Percentiles rank a stretch among this genome's conserved stretches.
These are phyloP conservation scores for Tolypocladium pustulatum DNA, from an alignment of 2,329 filamentous ascomycete species.

Conservation along the genomic window DNA sequence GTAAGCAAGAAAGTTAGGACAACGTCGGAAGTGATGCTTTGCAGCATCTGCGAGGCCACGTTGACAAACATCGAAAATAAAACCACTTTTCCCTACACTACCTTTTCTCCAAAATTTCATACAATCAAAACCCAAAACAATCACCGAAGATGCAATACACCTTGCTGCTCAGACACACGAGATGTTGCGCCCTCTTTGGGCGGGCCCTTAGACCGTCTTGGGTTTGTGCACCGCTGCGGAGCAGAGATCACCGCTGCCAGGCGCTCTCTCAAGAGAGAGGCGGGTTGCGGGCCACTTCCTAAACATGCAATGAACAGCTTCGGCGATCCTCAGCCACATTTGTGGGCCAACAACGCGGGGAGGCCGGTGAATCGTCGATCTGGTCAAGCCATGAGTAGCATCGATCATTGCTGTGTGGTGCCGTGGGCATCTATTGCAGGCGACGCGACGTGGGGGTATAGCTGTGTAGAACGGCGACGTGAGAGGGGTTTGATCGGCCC, in stretches of 20 bases:
- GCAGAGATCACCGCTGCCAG: neutral
- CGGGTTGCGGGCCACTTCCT: neutral
- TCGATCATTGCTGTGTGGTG: neutral
- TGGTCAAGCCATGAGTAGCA: neutral
- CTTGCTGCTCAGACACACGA: neutral
- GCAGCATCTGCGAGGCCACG: neutral
- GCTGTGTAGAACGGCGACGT: neutral
- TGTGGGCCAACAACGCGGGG: too few relatives aligned
- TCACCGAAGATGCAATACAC: neutral
- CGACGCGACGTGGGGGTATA: neutral
- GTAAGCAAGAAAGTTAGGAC: neutral
- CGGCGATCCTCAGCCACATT: neutral
- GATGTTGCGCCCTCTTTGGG: neutral
- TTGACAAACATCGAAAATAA: neutral
- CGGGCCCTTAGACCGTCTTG: neutral
- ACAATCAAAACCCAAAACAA: constrained; percentile 1
- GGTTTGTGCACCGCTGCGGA: neutral
- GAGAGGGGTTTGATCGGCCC: neutral
- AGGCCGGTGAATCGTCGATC: neutral
- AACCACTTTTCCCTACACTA: neutral
- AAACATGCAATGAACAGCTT: neutral
- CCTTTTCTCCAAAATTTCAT: constrained; percentile 6
- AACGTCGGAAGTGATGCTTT: neutral
- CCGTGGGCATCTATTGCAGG: neutral
- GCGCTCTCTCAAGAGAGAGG: neutral